Evolutionary conservation across 306 rosid genomes (phyloP).

Genomic region (Fragaria vesca): DNA sequence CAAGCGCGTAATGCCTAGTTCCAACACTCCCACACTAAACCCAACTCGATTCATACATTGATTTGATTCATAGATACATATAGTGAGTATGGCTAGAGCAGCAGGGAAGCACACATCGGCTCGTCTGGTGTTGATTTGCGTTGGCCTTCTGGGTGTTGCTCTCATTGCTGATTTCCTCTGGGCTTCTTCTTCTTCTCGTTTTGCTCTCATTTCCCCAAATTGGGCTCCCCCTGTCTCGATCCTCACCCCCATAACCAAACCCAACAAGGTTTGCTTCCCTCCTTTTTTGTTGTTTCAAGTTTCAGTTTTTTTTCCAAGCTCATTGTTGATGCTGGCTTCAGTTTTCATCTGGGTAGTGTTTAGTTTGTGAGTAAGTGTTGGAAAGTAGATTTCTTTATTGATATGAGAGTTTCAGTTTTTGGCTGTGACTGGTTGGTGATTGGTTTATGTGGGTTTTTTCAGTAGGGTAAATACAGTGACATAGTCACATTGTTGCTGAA

Average conservation of each 20-base stretch:
- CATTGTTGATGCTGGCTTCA: neutral
- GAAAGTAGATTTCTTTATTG: no score
- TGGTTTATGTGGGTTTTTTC: slow-evolving; percentile 6
- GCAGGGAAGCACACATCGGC: slow-evolving; percentile 60
- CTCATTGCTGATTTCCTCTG: slow-evolving; percentile 71
- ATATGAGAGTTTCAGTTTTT: neutral
- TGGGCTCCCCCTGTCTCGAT: slow-evolving; percentile 33
- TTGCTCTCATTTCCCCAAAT: slow-evolving; percentile 27
- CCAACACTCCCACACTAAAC: neutral
- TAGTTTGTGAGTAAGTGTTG: neutral
- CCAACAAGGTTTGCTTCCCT: slow-evolving; percentile 27
- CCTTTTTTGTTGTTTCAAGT: neutral
- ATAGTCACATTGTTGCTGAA: neutral
- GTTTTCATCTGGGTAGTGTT: slow-evolving; percentile 16
- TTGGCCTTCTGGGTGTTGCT: slow-evolving; percentile 63
- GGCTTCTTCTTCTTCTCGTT: slow-evolving; percentile 54
- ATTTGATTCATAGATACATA: neutral
- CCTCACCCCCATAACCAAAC: slow-evolving; percentile 25
- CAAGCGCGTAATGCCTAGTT: neutral
- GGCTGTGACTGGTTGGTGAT: neutral
- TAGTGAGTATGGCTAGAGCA: slow-evolving; percentile 56
- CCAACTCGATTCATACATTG: neutral
- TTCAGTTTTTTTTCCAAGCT: neutral
- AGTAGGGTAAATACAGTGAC: neutral
- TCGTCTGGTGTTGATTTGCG: slow-evolving; percentile 53